These are phyloP conservation scores for Paramecium sonneborni DNA, from an alignment of 73 alveolate species.

Conservation along the genomic window DNA sequence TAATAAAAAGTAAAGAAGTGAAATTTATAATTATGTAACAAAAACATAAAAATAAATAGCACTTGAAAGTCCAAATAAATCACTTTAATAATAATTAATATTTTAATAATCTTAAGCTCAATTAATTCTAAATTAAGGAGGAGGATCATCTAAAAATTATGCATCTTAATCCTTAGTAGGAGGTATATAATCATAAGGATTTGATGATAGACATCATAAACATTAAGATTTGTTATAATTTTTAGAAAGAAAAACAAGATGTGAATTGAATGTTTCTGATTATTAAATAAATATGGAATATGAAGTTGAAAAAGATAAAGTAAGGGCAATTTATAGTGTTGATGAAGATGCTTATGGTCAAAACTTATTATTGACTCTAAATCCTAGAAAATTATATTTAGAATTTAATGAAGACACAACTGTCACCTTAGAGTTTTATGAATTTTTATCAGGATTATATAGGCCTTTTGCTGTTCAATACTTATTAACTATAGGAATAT, in stretches of 20 bases:
- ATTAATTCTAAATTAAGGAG: neutral
- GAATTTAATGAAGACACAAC: neutral
- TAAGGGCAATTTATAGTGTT: neutral
- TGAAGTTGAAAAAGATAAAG: neutral
- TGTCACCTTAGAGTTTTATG: neutral
- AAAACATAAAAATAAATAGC: neutral
- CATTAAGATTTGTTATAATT: neutral
- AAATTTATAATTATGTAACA: neutral
- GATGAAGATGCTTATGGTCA: conserved; percentile 5
- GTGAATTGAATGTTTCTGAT: conserved; percentile 29
- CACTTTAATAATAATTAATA: neutral
- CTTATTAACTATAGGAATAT: neutral
- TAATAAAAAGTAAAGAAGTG: neutral
- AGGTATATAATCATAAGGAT: neutral
- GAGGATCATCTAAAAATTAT: neutral
- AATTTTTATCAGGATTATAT: neutral
- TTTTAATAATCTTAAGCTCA: neutral
- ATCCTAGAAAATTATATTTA: conserved; percentile 17
- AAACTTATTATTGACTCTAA: neutral
- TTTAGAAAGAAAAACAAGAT: conserved; percentile 2
- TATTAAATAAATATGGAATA: neutral
- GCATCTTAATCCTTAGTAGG: neutral
- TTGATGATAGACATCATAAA: neutral
- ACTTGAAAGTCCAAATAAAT: neutral
- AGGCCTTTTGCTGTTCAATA: neutral